A percentile compares a stretch with the other conserved stretches of the same genome.
Conservation (phyloP, 1,284 basidiomycete species). For the Melampsora americana region DNA sequence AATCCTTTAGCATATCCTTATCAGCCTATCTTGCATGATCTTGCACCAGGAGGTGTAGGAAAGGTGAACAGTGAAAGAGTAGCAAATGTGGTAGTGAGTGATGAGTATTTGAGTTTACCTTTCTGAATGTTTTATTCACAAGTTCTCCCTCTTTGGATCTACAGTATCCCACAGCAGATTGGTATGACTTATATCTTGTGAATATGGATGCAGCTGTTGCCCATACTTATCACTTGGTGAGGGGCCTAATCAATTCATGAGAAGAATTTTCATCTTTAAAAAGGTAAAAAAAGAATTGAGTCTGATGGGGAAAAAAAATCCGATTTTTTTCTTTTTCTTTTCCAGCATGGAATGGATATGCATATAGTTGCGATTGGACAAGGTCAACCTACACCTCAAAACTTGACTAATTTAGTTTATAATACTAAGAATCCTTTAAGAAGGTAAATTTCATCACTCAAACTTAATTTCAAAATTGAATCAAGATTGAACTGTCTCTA, state of each 20-base stretch:
- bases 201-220: conserved; percentile 18
- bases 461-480: background rate
- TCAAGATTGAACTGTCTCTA: background rate
- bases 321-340: too few species aligned
- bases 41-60: conserved; percentile 19
- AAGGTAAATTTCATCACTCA: conserved; percentile 10
- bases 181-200: conserved; percentile 42
- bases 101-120: background rate
- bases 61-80: conserved; percentile 19
- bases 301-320: background rate
- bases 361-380: conserved; percentile 13
- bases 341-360: conserved; percentile 19
- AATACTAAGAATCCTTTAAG: conserved; percentile 41
- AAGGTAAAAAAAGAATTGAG: background rate
- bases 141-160: background rate
- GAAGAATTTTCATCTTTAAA: too few species aligned
- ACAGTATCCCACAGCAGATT: conserved; percentile 33
- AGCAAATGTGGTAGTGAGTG: conserved; percentile 36
- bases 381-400: conserved; percentile 24
- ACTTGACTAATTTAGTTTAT: conserved; percentile 5
- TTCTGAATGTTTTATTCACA: background rate
- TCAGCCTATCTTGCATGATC: conserved; percentile 39
- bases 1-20: conserved; percentile 14
- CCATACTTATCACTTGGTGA: conserved; percentile 37
- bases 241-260: too few species aligned